A percentile compares a stretch with the other conserved stretches of the same genome.
Conservation (phyloP, 2,329 filamentous ascomycete species). For the Fusarium proliferatum region DNA sequence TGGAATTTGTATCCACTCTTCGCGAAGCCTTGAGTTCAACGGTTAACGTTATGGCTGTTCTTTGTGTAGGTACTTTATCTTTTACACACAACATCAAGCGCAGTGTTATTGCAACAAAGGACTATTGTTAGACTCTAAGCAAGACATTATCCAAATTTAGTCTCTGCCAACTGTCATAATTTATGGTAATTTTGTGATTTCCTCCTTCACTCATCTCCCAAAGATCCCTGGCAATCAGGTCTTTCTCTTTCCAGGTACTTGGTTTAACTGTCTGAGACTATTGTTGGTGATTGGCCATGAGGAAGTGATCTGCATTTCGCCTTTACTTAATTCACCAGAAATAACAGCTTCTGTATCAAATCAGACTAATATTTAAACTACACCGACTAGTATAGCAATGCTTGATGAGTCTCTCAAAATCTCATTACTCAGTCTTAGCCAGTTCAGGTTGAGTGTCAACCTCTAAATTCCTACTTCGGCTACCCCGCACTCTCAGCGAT, state of each 20-base stretch:
- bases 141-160: too few species aligned
- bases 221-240: too few species aligned
- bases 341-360: accelerated
- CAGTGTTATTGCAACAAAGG: background rate
- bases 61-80: background rate
- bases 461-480: background rate
- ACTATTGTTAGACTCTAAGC: background rate
- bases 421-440: background rate
- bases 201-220: too few species aligned
- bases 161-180: too few species aligned
- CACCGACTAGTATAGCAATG: background rate
- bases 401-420: background rate
- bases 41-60: background rate
- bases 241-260: background rate
- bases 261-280: accelerated
- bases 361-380: background rate
- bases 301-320: background rate
- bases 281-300: background rate
- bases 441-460: background rate
- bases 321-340: background rate
- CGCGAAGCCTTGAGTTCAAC: background rate
- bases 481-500: constrained; percentile 21
- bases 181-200: too few species aligned
- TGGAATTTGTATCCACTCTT: background rate
- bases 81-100: too few species aligned